These are phyloP conservation scores for Spiraea crenata DNA, from an alignment of 331 rosid species.

Conservation along the genomic window DNA sequence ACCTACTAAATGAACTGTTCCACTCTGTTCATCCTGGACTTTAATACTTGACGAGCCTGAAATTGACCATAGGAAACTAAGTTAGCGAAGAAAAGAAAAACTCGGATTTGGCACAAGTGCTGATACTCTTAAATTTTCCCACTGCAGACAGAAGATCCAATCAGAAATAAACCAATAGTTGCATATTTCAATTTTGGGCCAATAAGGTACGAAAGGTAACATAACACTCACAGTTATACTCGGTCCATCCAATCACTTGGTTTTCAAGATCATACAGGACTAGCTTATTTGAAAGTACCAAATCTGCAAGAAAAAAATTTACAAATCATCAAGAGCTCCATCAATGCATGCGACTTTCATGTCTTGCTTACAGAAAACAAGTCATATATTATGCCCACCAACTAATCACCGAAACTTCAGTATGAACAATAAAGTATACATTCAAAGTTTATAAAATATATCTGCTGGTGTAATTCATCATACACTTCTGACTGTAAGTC, in stretches of 20 bases:
- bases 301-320: conserved; percentile 58
- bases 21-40: conserved; percentile 80
- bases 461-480: no score
- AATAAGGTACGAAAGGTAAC: conserved; percentile 14
- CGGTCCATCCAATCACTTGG: conserved; percentile 92
- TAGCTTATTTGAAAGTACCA: conserved; percentile 93
- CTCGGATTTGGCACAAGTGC: neutral
- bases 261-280: conserved; percentile 92
- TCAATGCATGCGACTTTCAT: neutral
- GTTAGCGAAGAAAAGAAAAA: conserved; percentile 10
- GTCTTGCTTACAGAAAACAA: neutral
- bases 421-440: no score
- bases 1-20: conserved; percentile 96
- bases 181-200: neutral
- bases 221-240: conserved; percentile 79
- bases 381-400: neutral
- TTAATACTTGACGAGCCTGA: conserved; percentile 91
- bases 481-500: no score
- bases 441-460: no score
- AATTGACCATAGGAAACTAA: conserved; percentile 30
- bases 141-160: no score
- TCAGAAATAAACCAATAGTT: neutral
- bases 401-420: no score
- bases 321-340: conserved; percentile 9
- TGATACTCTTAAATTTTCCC: no score